A percentile compares a stretch with the other conserved stretches of the same genome.
These are phyloP conservation scores for Sclerotinia borealis DNA, from an alignment of 2,329 filamentous ascomycete genomes.

Conservation along the genomic window DNA sequence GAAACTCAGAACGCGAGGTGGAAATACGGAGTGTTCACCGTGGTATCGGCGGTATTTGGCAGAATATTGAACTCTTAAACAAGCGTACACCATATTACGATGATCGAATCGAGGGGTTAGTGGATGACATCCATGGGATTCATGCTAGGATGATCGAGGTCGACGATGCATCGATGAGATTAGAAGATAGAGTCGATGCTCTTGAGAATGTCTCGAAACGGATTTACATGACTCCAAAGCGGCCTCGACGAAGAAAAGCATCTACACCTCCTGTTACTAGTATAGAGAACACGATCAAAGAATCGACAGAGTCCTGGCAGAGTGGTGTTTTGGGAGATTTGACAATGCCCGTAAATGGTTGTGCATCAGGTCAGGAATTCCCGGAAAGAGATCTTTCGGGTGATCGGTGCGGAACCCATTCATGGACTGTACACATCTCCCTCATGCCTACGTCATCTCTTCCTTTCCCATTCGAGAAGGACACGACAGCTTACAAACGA, in stretches of 20 bases:
- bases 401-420: constrained; percentile 31
- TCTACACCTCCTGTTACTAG: constrained; percentile 26
- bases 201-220: constrained; percentile 20
- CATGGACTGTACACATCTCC: constrained; percentile 56
- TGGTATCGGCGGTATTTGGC: constrained; percentile 48
- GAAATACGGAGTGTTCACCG: constrained; percentile 51
- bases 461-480: constrained; percentile 56
- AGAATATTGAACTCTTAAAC: constrained; percentile 43
- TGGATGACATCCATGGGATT: constrained; percentile 35
- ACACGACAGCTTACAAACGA: constrained; percentile 55
- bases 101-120: constrained; percentile 47
- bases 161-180: constrained; percentile 32
- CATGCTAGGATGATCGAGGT: constrained; percentile 30
- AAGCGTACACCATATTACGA: constrained; percentile 46
- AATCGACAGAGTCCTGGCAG: constrained; percentile 12
- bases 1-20: constrained; percentile 43
- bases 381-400: constrained; percentile 20
- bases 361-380: constrained; percentile 19
- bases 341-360: background rate
- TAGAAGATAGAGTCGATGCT: constrained; percentile 30
- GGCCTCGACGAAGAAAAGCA: constrained; percentile 25
- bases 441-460: constrained; percentile 48
- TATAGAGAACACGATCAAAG: constrained; percentile 11
- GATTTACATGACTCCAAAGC: background rate
- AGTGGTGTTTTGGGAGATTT: background rate